phyloP scores from a whole-genome alignment of 345 rosid genomes.

The Lumnitzera racemosa region DNA sequence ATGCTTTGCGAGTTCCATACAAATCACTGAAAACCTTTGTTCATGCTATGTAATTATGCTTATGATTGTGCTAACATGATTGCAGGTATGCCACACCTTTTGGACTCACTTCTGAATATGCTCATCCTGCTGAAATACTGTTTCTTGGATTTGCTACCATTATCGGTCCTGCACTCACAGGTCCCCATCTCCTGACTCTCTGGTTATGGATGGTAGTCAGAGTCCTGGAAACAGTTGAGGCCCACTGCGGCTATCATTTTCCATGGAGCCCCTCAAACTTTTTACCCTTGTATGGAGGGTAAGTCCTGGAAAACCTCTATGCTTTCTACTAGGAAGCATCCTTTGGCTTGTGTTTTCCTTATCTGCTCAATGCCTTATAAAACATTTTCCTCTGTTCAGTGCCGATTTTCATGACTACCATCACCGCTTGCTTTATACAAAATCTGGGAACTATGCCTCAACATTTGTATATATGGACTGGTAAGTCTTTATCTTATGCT shows the following conservation, averaged over 20 bases:
- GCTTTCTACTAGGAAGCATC: too few species aligned
- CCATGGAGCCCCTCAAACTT: slow-evolving; percentile 97
- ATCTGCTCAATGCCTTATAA: too few species aligned
- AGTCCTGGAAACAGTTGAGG: slow-evolving; percentile 96
- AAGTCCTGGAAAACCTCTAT: slow-evolving; percentile 18
- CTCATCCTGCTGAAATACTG: slow-evolving; percentile 92
- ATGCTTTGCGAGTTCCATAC: too few species aligned
- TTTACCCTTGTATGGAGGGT: slow-evolving; percentile 96
- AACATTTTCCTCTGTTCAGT: slow-evolving; percentile 29
- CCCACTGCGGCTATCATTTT: slow-evolving; percentile 97
- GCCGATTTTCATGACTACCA: slow-evolving; percentile 98
- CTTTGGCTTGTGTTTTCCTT: too few species aligned
- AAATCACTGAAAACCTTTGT: too few species aligned
- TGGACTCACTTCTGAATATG: slow-evolving; percentile 94
- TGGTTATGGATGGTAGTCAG: slow-evolving; percentile 95
- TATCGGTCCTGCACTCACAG: slow-evolving; percentile 91
- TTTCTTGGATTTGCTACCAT: slow-evolving; percentile 95
- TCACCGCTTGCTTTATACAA: slow-evolving; percentile 90
- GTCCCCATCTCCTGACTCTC: slow-evolving; percentile 84
- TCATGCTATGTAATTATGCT: background rate
- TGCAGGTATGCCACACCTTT: slow-evolving; percentile 96
- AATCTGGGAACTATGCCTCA: slow-evolving; percentile 94
- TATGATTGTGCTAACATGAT: slow-evolving; percentile 2
- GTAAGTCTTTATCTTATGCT: slow-evolving; percentile 29
- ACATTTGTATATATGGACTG: slow-evolving; percentile 97